A percentile compares a stretch with the other conserved stretches of the same genome.
Conservation (phyloP, 164 flowering plant species). For the Nelumbo lutea region DNA sequence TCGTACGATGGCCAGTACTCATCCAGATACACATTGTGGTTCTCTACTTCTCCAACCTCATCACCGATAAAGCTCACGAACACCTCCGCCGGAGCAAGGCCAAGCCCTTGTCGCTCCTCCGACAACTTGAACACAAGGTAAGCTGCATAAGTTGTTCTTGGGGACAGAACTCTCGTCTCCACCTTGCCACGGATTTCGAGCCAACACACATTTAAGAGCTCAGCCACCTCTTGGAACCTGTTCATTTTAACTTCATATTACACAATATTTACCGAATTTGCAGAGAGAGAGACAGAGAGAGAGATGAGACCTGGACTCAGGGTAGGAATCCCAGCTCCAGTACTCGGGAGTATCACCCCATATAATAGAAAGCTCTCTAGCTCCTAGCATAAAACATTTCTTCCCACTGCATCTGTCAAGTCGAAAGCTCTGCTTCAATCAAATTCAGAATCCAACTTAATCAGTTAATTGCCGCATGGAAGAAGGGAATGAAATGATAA, state of each 20-base stretch:
- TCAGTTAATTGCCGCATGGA: too few species aligned
- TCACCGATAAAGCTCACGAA: constrained; percentile 12
- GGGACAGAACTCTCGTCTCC: constrained; percentile 23
- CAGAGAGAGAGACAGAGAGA: not conserved
- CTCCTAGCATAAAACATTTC: constrained; percentile 53
- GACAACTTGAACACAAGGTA: constrained; percentile 29
- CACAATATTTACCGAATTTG: not conserved
- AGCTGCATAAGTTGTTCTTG: constrained; percentile 25
- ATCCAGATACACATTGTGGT: constrained; percentile 5
- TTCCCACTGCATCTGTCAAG: constrained; percentile 49
- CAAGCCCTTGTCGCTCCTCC: constrained; percentile 11
- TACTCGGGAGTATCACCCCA: constrained; percentile 44
- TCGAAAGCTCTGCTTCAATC: constrained; percentile 36
- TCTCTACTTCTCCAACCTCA: constrained; percentile 4
- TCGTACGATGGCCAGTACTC: too few species aligned
- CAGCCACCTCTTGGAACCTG: constrained; percentile 39
- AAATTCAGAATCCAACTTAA: too few species aligned
- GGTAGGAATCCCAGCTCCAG: constrained; percentile 38
- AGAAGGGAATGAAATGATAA: too few species aligned
- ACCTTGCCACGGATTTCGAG: constrained; percentile 35
- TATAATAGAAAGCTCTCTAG: constrained; percentile 38
- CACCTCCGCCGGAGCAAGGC: constrained; percentile 11
- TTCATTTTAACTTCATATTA: too few species aligned
- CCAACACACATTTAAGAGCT: constrained; percentile 33
- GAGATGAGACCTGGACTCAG: constrained; percentile 28